A percentile compares a stretch with the other conserved stretches of the same genome.
Evolutionary conservation across 345 rosid genomes (phyloP).

Genomic region (Eucalyptus marginata): DNA sequence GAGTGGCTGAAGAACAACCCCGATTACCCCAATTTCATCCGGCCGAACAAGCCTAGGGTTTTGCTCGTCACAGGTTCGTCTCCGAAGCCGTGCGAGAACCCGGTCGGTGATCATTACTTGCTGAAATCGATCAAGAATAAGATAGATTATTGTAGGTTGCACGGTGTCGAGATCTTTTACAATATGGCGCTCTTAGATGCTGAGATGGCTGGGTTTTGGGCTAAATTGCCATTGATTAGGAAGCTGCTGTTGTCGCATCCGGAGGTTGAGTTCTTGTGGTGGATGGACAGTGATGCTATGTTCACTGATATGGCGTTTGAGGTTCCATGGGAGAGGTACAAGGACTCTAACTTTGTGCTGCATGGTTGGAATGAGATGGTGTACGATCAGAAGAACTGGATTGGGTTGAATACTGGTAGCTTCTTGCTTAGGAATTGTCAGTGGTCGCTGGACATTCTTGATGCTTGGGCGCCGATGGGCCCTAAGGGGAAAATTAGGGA

Average conservation of each 20-base stretch:
- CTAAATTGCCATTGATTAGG: constrained; percentile 44
- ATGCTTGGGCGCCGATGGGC: constrained; percentile 49
- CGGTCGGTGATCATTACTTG: constrained; percentile 48
- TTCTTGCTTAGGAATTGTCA: constrained; percentile 42
- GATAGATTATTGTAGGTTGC: constrained; percentile 49
- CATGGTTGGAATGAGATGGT: constrained; percentile 69
- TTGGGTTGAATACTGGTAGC: constrained; percentile 53
- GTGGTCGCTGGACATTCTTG: constrained; percentile 43
- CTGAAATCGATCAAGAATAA: constrained; percentile 49
- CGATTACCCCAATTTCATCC: constrained; percentile 22
- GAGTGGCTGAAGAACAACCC: constrained; percentile 29
- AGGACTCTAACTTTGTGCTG: constrained; percentile 34
- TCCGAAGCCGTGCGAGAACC: constrained; percentile 57
- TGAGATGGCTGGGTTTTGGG: constrained; percentile 60
- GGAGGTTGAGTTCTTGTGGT: constrained; percentile 54
- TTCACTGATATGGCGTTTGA: constrained; percentile 59
- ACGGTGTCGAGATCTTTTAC: constrained; percentile 41
- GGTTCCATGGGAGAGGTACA: constrained; percentile 53
- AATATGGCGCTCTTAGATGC: constrained; percentile 50
- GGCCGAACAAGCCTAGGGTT: constrained; percentile 38
- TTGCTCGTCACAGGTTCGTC: constrained; percentile 54
- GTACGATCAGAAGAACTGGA: constrained; percentile 51
- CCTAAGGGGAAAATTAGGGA: constrained; percentile 53
- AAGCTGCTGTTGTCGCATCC: constrained; percentile 44
- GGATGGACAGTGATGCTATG: constrained; percentile 69